Percentiles rank a stretch among this genome's conserved stretches.
These are phyloP conservation scores for Xylariales sp. DNA, from an alignment of 2,329 filamentous ascomycete species.

Conservation along the genomic window DNA sequence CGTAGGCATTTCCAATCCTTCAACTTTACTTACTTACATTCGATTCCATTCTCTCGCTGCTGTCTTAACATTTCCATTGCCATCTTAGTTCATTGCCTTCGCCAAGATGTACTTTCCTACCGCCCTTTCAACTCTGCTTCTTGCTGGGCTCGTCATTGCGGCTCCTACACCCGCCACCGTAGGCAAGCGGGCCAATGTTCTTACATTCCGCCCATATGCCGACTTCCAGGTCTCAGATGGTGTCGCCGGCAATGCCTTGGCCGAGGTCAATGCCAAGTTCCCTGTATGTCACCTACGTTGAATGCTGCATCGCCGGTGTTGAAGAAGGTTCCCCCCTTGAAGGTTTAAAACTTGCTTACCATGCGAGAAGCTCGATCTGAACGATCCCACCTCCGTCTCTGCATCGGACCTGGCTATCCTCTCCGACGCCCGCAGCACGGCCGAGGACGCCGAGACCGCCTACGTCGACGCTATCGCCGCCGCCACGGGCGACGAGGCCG, in stretches of 20 bases:
- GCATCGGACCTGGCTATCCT: constrained; percentile 7
- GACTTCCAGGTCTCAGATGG: constrained; percentile 9
- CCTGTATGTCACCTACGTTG: constrained; percentile 3
- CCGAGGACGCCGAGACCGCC: constrained; percentile 9
- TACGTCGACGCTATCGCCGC: constrained; percentile 8
- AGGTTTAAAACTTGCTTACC: too few relatives aligned
- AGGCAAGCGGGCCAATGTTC: constrained; percentile 6
- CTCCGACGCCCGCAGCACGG: constrained; percentile 7
- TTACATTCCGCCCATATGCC: constrained; percentile 8
- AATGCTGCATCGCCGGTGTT: background rate
- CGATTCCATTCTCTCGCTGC: too few relatives aligned
- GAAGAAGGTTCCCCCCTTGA: too few relatives aligned
- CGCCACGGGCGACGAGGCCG: background rate
- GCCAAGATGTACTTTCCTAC: too few relatives aligned
- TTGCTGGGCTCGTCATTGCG: too few relatives aligned
- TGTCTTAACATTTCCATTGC: too few relatives aligned
- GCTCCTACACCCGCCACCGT: too few relatives aligned
- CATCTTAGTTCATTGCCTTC: too few relatives aligned
- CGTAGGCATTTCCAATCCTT: too few relatives aligned
- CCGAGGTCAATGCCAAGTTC: constrained; percentile 7
- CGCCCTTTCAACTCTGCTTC: too few relatives aligned
- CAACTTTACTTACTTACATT: too few relatives aligned
- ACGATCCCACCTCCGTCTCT: constrained; percentile 8
- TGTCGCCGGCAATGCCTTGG: constrained; percentile 8
- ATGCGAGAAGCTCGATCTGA: constrained; percentile 3